Evolutionary conservation across 305 asterid genomes (phyloP).

Genomic region (Fraxinus platypoda): DNA sequence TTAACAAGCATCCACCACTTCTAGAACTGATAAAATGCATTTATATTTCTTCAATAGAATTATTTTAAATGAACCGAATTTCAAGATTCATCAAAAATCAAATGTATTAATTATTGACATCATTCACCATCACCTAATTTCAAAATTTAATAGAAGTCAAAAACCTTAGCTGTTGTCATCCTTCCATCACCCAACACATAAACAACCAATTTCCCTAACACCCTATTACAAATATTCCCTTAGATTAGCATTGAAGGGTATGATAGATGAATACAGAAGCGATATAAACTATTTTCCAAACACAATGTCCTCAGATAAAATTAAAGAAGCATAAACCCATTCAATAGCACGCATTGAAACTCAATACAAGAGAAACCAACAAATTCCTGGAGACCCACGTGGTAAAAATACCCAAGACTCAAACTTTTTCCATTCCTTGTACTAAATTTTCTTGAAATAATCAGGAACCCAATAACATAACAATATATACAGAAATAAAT

Average conservation of each 20-base stretch:
- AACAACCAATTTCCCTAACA: background rate
- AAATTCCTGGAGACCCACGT: background rate
- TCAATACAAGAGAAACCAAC: background rate
- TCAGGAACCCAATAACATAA: conserved; percentile 6
- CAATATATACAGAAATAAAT: background rate
- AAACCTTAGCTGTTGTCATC: background rate
- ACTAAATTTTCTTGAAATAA: conserved; percentile 15
- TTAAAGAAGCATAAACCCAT: background rate
- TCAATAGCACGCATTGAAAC: background rate
- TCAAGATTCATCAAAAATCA: background rate
- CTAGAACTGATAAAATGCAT: background rate
- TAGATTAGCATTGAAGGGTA: background rate
- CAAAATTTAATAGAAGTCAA: background rate
- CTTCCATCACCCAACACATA: background rate
- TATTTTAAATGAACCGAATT: background rate
- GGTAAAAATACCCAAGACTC: background rate
- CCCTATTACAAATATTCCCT: background rate
- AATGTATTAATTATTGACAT: conserved; percentile 2
- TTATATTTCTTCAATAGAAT: no score
- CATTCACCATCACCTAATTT: background rate
- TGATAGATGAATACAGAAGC: background rate
- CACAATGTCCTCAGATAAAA: background rate
- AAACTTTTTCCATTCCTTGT: conserved; percentile 1
- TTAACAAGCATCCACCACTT: background rate
- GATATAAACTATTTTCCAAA: background rate